phyloP scores from a whole-genome alignment of 108 stramenopile genomes.

The Conticribra weissflogii region DNA sequence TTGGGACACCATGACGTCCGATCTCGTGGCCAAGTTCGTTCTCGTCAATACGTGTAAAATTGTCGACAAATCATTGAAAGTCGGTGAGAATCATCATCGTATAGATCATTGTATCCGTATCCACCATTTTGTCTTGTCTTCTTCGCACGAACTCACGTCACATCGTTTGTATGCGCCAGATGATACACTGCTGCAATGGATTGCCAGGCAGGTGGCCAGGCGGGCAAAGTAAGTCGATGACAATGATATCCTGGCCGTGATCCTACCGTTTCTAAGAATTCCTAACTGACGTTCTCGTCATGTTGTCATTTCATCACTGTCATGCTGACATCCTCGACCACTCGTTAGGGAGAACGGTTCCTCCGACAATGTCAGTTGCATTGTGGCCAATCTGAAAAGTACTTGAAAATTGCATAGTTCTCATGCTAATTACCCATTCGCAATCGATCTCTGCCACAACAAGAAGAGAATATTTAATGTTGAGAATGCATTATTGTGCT shows the following conservation, averaged over 20 bases:
- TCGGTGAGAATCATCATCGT: constrained; percentile 21
- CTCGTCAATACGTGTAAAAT: constrained; percentile 86
- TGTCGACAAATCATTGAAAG: constrained; percentile 69
- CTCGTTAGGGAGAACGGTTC: constrained; percentile 82
- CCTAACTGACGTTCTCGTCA: neutral
- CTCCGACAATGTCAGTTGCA: constrained; percentile 75
- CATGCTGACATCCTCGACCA: no score
- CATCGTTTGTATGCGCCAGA: no score
- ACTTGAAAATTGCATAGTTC: no score
- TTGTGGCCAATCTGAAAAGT: constrained; percentile 78
- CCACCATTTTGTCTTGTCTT: neutral
- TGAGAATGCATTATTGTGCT: no score
- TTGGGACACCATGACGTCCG: constrained; percentile 90
- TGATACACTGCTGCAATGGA: constrained; percentile 81
- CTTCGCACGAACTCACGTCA: neutral
- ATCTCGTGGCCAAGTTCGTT: constrained; percentile 85
- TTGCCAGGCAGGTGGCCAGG: constrained; percentile 66
- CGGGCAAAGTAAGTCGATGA: constrained; percentile 73
- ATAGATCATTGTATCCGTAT: neutral
- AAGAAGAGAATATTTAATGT: no score
- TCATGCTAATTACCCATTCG: no score
- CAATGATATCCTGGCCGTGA: neutral
- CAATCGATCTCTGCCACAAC: no score
- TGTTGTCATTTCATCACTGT: neutral
- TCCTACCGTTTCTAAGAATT: neutral